These are phyloP conservation scores for Articulospora tetracladia DNA, from an alignment of 495 filamentous ascomycete genomes.

Conservation along the genomic window DNA sequence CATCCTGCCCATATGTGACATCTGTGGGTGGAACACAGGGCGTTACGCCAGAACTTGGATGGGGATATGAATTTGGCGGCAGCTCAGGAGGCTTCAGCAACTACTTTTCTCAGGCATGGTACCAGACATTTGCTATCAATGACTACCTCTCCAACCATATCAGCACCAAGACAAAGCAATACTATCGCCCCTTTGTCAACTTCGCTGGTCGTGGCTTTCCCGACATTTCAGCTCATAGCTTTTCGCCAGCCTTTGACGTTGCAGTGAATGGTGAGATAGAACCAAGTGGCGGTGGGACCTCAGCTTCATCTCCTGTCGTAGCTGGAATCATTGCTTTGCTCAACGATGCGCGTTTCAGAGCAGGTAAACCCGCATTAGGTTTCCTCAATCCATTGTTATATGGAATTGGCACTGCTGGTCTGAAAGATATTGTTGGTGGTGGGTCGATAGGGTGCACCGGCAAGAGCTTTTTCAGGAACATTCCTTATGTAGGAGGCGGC, in stretches of 20 bases:
- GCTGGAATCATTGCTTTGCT: conserved; percentile 38
- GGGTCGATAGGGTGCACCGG: conserved; percentile 38
- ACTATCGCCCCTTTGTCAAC: conserved; percentile 20
- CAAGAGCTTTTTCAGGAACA: neutral
- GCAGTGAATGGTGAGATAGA: too few species aligned
- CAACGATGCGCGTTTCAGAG: conserved; percentile 43
- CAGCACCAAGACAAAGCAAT: conserved; percentile 15
- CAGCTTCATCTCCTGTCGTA: conserved; percentile 34
- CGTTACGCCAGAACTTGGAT: conserved; percentile 30
- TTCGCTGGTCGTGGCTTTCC: conserved; percentile 35
- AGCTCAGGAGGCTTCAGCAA: conserved; percentile 46
- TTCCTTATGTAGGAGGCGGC: neutral
- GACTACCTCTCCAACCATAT: conserved; percentile 24
- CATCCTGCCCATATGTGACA: conserved; percentile 42
- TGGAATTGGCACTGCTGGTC: conserved; percentile 32
- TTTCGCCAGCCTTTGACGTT: too few species aligned
- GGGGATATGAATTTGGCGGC: conserved; percentile 2
- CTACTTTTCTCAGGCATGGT: conserved; percentile 35
- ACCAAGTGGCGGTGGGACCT: conserved; percentile 34
- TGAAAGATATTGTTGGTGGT: conserved; percentile 47
- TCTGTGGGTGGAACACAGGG: conserved; percentile 38
- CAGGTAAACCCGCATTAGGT: conserved; percentile 44
- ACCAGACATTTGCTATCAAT: conserved; percentile 29
- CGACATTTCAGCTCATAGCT: conserved; percentile 31
- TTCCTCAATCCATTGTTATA: conserved; percentile 52